These are phyloP conservation scores for Pistacia vera DNA, from an alignment of 345 rosid species.

Conservation along the genomic window DNA sequence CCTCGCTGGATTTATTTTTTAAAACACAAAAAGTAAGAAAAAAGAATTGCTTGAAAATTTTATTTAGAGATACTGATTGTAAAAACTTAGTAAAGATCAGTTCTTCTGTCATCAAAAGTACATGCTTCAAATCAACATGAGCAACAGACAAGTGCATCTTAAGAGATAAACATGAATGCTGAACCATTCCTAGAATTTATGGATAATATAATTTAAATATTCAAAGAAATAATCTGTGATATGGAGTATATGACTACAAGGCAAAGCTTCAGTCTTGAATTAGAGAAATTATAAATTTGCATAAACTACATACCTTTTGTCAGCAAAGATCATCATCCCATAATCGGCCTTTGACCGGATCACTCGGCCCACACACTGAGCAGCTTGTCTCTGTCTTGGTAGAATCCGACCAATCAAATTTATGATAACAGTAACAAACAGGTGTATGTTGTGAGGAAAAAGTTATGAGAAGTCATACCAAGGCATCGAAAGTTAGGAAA, in stretches of 20 bases:
- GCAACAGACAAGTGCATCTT: neutral
- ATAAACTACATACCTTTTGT: conserved; percentile 62
- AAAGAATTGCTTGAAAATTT: neutral
- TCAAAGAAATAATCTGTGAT: neutral
- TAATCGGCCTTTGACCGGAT: conserved; percentile 98
- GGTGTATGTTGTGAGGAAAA: neutral
- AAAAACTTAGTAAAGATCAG: neutral
- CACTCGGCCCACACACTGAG: conserved; percentile 97
- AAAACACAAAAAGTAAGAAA: neutral
- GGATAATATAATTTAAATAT: neutral
- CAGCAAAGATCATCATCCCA: conserved; percentile 99
- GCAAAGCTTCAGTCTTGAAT: neutral
- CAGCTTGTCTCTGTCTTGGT: conserved; percentile 88
- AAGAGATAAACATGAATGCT: too few relatives aligned
- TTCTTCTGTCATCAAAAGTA: neutral
- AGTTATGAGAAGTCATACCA: conserved; percentile 52
- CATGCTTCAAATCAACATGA: neutral
- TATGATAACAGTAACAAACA: conserved; percentile 15
- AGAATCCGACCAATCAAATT: conserved; percentile 16
- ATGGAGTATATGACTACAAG: neutral
- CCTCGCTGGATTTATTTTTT: neutral
- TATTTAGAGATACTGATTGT: neutral
- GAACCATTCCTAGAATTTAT: neutral
- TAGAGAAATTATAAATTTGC: neutral
- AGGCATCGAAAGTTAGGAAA: conserved; percentile 93